These are phyloP conservation scores for Omphalotus olearius DNA, from an alignment of 1,284 basidiomycete species.

Conservation along the genomic window DNA sequence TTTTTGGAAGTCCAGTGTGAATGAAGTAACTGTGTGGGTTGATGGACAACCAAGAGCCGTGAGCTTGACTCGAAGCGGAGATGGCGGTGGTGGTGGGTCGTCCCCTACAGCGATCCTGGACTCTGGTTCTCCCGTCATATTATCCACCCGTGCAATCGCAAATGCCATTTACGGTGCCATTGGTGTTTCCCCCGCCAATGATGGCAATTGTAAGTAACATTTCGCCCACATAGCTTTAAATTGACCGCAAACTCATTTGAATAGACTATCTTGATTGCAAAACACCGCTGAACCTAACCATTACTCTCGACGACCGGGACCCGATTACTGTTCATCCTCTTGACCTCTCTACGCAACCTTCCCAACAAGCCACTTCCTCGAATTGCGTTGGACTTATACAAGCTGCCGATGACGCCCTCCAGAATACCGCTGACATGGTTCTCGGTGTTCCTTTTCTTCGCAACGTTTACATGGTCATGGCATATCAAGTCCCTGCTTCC, in stretches of 20 bases:
- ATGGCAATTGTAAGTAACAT: slow-evolving; percentile 56
- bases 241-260: not conserved
- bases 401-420: slow-evolving; percentile 38
- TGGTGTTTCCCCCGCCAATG: slow-evolving; percentile 50
- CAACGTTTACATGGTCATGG: slow-evolving; percentile 70
- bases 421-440: slow-evolving; percentile 54
- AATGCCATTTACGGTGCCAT: slow-evolving; percentile 78
- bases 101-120: slow-evolving; percentile 65
- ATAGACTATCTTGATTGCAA: slow-evolving; percentile 68
- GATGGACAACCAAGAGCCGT: slow-evolving; percentile 38
- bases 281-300: slow-evolving; percentile 65
- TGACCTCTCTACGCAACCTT: slow-evolving; percentile 50
- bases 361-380: slow-evolving; percentile 34
- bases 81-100: slow-evolving; percentile 26
- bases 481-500: slow-evolving; percentile 45
- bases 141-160: slow-evolving; percentile 55
- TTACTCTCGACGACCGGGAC: slow-evolving; percentile 53
- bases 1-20: slow-evolving; percentile 59
- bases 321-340: slow-evolving; percentile 66
- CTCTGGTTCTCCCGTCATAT: slow-evolving; percentile 60
- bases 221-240: not conserved
- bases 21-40: slow-evolving; percentile 57
- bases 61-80: slow-evolving; percentile 14
- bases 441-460: slow-evolving; percentile 74
- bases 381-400: slow-evolving; percentile 68